Evolutionary conservation across 2,329 filamentous ascomycete species (phyloP).

Genomic region (Blastomyces parvus): DNA sequence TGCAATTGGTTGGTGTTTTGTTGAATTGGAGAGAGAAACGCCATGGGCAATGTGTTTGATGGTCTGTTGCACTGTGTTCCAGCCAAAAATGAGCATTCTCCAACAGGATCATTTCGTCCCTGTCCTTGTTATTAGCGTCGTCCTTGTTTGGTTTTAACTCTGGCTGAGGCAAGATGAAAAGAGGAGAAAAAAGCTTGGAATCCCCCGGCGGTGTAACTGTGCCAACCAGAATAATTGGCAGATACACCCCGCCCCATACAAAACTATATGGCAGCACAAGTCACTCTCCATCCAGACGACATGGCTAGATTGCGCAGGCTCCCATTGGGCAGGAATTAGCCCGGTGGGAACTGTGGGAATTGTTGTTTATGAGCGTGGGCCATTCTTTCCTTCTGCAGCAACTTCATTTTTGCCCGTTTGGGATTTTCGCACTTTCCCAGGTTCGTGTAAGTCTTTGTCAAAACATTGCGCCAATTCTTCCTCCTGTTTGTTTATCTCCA

Average conservation of each 20-base stretch:
- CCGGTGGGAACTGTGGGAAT: background rate
- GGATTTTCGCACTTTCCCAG: background rate
- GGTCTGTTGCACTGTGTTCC: background rate
- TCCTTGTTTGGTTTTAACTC: no score
- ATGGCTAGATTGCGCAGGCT: background rate
- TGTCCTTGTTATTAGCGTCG: no score
- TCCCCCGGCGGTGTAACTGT: background rate
- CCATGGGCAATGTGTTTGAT: background rate
- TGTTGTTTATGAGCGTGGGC: background rate
- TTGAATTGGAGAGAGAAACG: background rate
- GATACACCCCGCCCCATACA: background rate
- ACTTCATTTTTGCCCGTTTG: conserved; percentile 2
- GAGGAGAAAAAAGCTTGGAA: background rate
- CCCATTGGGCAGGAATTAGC: background rate
- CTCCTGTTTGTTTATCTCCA: background rate
- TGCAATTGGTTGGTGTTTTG: background rate
- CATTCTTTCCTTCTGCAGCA: background rate
- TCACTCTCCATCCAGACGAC: background rate
- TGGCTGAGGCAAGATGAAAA: background rate
- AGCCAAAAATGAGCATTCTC: background rate
- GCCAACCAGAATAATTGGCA: background rate
- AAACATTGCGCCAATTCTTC: background rate
- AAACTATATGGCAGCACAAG: background rate
- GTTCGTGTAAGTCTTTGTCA: background rate
- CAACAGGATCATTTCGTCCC: no score